Base-by-base conservation (phyloP, 441 rosid genomes). In the Lepidium campestre region DNA sequence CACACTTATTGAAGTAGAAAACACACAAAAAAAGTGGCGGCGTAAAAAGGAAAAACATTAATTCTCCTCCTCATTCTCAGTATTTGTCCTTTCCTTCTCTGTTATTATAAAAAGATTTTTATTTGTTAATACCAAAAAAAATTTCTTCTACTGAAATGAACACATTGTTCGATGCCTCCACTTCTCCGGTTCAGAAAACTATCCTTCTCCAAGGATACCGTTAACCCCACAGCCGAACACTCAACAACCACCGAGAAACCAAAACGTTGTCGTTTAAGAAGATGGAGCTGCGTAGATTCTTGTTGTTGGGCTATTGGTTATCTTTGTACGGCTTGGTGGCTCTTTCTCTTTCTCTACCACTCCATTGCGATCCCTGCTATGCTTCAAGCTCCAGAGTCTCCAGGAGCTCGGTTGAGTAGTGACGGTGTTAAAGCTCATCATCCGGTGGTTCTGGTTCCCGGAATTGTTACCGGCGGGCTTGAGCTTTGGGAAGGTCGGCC, bases 401-500 rank as follows among this genome's bases (percentile, higher is more conserved):
- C 86, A 0, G 87, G 89, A 5, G 40, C 71, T 5, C 70, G 83
- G 80, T 81, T 86, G 12, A 73, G 62, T 62, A 57, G 78, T 1
- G 92, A 86, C 40, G 90, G 87, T 20, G 37, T 83, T 25, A 67
- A 55, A 4, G 85, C 81, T 4, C 75, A 75, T 32, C 90, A 88
- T 57, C 90, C 89, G 2, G 87, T 89, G n/a, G 79, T 86, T 63
- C 67, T 86, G 29, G 85, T 89, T 35, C 96, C 92, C 0, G 96
- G 96, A 67, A 82, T 86, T 62, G 76, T 80, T 31, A 82, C 90
- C 1, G 90, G 85, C 3, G 90, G 86, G 49, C 84, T 85, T 0
- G 90, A 89, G 79, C 80, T 86, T 3, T 89, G 90, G 89, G 87
- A 86, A 66, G 90, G 96, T 49, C 78, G 64, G 72, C 86, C 86